Percentiles rank a stretch among this genome's conserved stretches.
These are phyloP conservation scores for Hyphopichia burtonii DNA, from an alignment of 1,139 yeast genomes.

Conservation along the genomic window DNA sequence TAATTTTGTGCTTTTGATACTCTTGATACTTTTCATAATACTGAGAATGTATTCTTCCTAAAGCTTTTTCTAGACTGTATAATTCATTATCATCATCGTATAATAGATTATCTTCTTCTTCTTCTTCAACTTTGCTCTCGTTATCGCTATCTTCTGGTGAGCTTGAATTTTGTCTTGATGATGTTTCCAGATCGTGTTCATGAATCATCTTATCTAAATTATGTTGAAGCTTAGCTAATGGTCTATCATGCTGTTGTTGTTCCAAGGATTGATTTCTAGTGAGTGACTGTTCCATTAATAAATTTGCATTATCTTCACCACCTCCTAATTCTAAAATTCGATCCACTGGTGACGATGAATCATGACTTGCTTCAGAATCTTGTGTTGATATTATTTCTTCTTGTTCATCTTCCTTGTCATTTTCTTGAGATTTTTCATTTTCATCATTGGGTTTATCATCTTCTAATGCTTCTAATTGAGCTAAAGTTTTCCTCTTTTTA, in stretches of 20 bases:
- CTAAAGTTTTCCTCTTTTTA: conserved; percentile 57
- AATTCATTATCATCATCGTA: conserved; percentile 84
- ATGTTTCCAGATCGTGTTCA: conserved; percentile 22
- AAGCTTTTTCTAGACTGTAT: conserved; percentile 57
- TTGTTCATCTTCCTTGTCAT: conserved; percentile 8
- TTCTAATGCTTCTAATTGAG: conserved; percentile 42
- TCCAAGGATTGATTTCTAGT: conserved; percentile 59
- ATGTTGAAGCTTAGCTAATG: conserved; percentile 79
- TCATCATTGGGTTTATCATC: conserved; percentile 9
- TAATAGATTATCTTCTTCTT: conserved; percentile 56
- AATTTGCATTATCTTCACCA: conserved; percentile 45
- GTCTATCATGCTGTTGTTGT: conserved; percentile 71
- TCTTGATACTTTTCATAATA: conserved; percentile 56
- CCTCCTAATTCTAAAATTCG: conserved; percentile 49
- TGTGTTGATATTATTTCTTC: conserved; percentile 13
- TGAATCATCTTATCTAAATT: conserved; percentile 60
- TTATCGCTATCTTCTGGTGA: conserved; percentile 9
- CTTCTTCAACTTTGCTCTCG: conserved; percentile 21
- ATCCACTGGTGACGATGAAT: conserved; percentile 46
- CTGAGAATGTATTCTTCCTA: conserved; percentile 60
- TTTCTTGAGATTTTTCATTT: conserved; percentile 11
- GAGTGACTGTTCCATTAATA: conserved; percentile 52
- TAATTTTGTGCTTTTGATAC: conserved; percentile 7
- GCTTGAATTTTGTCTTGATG: conserved; percentile 5
- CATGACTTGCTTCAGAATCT: conserved; percentile 8